Conservation (phyloP, 1,139 yeast genomes). For the Diutina catenulata region DNA sequence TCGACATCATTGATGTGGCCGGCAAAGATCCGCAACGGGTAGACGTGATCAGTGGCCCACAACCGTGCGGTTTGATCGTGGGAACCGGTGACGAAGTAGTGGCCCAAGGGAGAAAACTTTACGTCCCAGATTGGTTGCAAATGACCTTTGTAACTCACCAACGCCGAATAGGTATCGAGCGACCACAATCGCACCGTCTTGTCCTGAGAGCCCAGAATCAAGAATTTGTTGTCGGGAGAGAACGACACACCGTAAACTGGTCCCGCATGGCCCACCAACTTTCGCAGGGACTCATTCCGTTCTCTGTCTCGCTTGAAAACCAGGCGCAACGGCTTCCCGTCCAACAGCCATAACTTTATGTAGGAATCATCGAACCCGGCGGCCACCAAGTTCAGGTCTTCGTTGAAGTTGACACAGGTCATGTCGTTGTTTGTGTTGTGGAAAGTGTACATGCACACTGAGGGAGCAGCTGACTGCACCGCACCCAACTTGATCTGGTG, state of each 20-base stretch:
- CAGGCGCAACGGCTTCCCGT: constrained; percentile 72
- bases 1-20: constrained; percentile 97
- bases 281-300: constrained; percentile 39
- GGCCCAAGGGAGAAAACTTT: constrained; percentile 87
- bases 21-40: constrained; percentile 90
- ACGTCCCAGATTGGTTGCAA: constrained; percentile 98
- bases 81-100: constrained; percentile 93
- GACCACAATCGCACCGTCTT: constrained; percentile 92
- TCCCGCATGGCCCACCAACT: constrained; percentile 87
- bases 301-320: constrained; percentile 49
- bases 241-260: constrained; percentile 86
- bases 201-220: constrained; percentile 83
- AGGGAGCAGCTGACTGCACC: constrained; percentile 75
- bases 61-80: constrained; percentile 96
- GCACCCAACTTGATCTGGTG: constrained; percentile 50
- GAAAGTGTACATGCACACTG: constrained; percentile 96
- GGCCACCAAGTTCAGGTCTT: constrained; percentile 78
- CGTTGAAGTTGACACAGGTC: constrained; percentile 76
- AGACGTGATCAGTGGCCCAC: constrained; percentile 98
- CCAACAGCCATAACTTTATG: constrained; percentile 84
- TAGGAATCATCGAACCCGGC: constrained; percentile 92
- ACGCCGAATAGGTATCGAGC: constrained; percentile 75
- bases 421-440: constrained; percentile 88
- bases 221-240: constrained; percentile 78
- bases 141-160: constrained; percentile 94